Conservation (phyloP, 768 basidiomycete species). For the Amanita jacksonii region DNA sequence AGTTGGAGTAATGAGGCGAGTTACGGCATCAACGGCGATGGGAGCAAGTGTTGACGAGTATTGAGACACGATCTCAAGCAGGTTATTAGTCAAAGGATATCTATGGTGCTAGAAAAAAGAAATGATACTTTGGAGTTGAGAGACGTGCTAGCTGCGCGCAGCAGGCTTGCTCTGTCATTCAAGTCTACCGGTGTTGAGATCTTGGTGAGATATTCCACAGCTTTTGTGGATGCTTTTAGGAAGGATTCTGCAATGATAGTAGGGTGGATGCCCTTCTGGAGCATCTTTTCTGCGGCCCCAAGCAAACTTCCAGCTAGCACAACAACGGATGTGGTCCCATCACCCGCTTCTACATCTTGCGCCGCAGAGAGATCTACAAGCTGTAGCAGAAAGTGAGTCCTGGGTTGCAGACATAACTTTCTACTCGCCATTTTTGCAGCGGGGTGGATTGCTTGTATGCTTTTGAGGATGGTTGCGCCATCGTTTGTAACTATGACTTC, state of each 20-base stretch:
- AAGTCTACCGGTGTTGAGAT: slow-evolving; percentile 90
- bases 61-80: slow-evolving; percentile 95
- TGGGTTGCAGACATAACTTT: slow-evolving; percentile 3
- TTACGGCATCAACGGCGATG: slow-evolving; percentile 95
- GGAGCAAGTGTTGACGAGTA: slow-evolving; percentile 98
- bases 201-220: slow-evolving; percentile 89
- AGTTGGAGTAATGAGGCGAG: slow-evolving; percentile 77
- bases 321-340: slow-evolving; percentile 96
- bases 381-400: slow-evolving; percentile 31
- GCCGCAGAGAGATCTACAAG: slow-evolving; percentile 96
- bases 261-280: slow-evolving; percentile 95
- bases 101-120: slow-evolving; percentile 2
- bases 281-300: slow-evolving; percentile 93
- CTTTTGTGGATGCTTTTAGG: slow-evolving; percentile 82
- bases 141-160: slow-evolving; percentile 91
- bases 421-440: slow-evolving; percentile 89
- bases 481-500: slow-evolving; percentile 99
- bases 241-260: slow-evolving; percentile 96
- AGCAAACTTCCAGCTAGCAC: slow-evolving; percentile 91
- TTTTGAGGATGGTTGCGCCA: slow-evolving; percentile 95
- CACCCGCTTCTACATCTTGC: slow-evolving; percentile 97
- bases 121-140: slow-evolving; percentile 82
- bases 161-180: slow-evolving; percentile 71
- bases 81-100: slow-evolving; percentile 7
- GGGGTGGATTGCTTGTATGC: slow-evolving; percentile 92